phyloP scores from a whole-genome alignment of 2,329 filamentous ascomycete genomes.

The Metarhizium humberi region DNA sequence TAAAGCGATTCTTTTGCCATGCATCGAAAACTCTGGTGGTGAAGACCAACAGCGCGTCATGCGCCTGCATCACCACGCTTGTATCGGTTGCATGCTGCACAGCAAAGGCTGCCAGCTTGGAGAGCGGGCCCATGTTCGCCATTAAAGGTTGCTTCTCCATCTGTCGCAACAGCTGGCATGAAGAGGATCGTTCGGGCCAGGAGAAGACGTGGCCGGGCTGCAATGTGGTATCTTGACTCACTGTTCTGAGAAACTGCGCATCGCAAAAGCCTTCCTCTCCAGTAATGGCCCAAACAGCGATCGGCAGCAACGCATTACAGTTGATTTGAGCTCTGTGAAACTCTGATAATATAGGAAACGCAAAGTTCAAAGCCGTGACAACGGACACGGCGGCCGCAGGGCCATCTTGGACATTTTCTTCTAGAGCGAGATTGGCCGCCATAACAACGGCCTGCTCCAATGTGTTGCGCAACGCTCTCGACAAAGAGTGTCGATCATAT shows the following conservation, averaged over 20 bases:
- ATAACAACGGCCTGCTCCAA: slow-evolving; percentile 66
- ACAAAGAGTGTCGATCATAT: slow-evolving; percentile 53
- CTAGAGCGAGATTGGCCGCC: slow-evolving; percentile 69
- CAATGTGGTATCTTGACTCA: slow-evolving; percentile 58
- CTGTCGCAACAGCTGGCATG: slow-evolving; percentile 48
- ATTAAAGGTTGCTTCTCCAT: slow-evolving; percentile 54
- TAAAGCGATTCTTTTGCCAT: slow-evolving; percentile 69
- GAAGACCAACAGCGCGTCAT: slow-evolving; percentile 59
- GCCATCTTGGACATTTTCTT: slow-evolving; percentile 30
- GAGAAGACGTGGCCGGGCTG: slow-evolving; percentile 34
- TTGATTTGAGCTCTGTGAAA: slow-evolving; percentile 49
- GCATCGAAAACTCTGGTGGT: slow-evolving; percentile 55
- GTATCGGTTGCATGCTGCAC: slow-evolving; percentile 44
- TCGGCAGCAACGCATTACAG: slow-evolving; percentile 61
- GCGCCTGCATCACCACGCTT: slow-evolving; percentile 34
- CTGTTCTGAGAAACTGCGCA: slow-evolving; percentile 62
- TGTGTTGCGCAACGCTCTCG: slow-evolving; percentile 51
- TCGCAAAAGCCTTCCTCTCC: slow-evolving; percentile 66
- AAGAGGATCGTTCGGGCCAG: slow-evolving; percentile 55
- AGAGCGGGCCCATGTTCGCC: slow-evolving; percentile 56
- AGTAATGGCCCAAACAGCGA: slow-evolving; percentile 58
- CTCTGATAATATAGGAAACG: slow-evolving; percentile 62
- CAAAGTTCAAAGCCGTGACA: slow-evolving; percentile 65
- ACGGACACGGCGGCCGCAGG: slow-evolving; percentile 41
- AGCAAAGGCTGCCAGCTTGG: slow-evolving; percentile 55